Conservation (phyloP, 2,329 filamentous ascomycete species). For the Alternaria angustiovoidea region DNA sequence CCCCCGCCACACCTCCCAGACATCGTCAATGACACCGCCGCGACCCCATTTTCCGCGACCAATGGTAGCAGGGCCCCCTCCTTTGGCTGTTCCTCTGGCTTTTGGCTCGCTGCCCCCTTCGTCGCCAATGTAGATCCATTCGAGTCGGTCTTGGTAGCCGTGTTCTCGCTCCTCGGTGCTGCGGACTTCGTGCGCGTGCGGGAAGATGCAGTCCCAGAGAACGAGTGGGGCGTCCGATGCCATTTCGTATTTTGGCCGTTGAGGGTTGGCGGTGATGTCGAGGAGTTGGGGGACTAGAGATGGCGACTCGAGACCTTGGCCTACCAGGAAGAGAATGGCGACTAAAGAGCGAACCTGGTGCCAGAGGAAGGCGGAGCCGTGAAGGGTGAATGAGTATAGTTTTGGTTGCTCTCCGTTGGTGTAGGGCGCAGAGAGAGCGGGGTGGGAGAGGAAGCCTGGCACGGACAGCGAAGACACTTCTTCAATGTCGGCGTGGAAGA, state of each 20-base stretch:
- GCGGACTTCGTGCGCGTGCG: constrained; percentile 55
- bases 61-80: constrained; percentile 19
- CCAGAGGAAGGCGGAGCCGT: constrained; percentile 94
- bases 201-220: constrained; percentile 95
- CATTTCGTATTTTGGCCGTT: constrained; percentile 88
- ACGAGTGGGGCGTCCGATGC: constrained; percentile 89
- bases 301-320: constrained; percentile 83
- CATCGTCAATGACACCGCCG: constrained; percentile 55
- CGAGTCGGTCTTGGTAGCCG: constrained; percentile 66
- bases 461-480: constrained; percentile 40
- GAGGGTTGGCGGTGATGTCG: constrained; percentile 73
- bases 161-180: constrained; percentile 48
- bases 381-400: constrained; percentile 86
- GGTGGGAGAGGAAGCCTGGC: constrained; percentile 39
- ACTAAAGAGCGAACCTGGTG: constrained; percentile 97
- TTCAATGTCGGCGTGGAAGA: constrained; percentile 82
- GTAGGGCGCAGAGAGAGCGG: constrained; percentile 28
- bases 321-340: constrained; percentile 89
- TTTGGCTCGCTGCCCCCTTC: constrained; percentile 61
- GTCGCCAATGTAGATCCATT: constrained; percentile 84
- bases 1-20: constrained; percentile 86
- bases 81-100: constrained; percentile 25
- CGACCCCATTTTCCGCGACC: constrained; percentile 47
- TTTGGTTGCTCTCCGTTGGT: constrained; percentile 55
- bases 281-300: constrained; percentile 77